A percentile compares a stretch with the other conserved stretches of the same genome.
phyloP scores from a whole-genome alignment of 768 basidiomycete genomes.

The Panaeolus papilionaceus region DNA sequence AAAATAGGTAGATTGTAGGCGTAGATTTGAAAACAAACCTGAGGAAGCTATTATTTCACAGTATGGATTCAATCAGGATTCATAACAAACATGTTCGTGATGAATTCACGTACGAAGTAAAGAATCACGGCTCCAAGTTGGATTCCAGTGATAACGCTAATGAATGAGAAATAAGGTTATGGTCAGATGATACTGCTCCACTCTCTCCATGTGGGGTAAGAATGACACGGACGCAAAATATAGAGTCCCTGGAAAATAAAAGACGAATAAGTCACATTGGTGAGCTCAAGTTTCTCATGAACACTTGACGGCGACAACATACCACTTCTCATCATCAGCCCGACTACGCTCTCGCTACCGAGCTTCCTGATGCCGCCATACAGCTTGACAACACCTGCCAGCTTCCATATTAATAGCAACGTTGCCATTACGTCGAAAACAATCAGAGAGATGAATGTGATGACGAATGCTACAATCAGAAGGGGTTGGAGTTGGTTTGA shows the following conservation, averaged over 20 bases:
- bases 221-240: background rate
- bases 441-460: conserved; percentile 1
- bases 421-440: background rate
- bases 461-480: background rate
- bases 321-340: conserved; percentile 12
- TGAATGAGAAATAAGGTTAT: background rate
- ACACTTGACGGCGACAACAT: background rate
- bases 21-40: background rate
- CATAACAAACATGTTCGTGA: background rate
- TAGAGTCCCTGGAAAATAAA: background rate
- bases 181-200: background rate
- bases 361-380: conserved; percentile 12
- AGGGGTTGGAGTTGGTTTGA: background rate
- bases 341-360: conserved; percentile 6
- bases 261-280: background rate
- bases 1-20: too few relatives aligned
- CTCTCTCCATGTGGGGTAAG: background rate
- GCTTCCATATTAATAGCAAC: background rate
- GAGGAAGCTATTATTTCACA: background rate
- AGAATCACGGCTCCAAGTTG: background rate
- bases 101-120: background rate
- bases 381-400: conserved; percentile 3
- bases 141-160: conserved; percentile 4
- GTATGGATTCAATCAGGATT: background rate
- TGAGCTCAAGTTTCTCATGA: background rate